Percentiles rank a stretch among this genome's conserved stretches.
Evolutionary conservation across 2,329 filamentous ascomycete genomes (phyloP).

Genomic region (Diaporthe aspalathi): DNA sequence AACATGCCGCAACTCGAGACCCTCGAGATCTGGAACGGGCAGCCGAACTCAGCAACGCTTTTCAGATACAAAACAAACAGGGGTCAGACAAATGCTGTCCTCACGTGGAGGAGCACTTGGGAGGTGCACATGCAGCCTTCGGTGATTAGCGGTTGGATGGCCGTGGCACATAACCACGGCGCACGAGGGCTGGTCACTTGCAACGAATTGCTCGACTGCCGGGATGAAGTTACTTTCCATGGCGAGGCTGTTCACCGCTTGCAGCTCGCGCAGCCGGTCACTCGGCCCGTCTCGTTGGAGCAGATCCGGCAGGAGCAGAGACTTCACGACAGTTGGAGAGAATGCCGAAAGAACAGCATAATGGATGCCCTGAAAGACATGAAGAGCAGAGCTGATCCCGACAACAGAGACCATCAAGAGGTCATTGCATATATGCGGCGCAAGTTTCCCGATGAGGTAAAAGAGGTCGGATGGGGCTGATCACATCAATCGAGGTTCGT

Average conservation of each 20-base stretch:
- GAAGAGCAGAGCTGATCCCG: not conserved
- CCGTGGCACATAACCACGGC: constrained; percentile 43
- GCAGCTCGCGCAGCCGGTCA: not conserved
- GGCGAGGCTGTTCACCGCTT: not conserved
- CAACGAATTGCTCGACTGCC: constrained; percentile 37
- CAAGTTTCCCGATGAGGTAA: not conserved
- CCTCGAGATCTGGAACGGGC: constrained; percentile 51
- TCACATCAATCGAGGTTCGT: no score
- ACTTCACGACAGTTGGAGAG: not conserved
- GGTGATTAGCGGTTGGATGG: constrained; percentile 46
- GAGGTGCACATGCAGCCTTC: constrained; percentile 42
- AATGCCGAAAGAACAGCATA: not conserved
- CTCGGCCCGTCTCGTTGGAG: not conserved
- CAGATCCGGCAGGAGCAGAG: not conserved
- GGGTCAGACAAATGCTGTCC: constrained; percentile 38
- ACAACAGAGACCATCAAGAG: not conserved
- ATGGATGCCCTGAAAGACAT: not conserved
- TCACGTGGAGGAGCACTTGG: constrained; percentile 48
- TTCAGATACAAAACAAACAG: constrained; percentile 45
- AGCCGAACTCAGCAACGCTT: constrained; percentile 46
- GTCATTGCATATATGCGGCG: not conserved
- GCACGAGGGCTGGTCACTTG: constrained; percentile 41
- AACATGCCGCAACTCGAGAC: constrained; percentile 49
- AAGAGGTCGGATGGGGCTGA: no score
- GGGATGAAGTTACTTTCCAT: not conserved